phyloP scores from a whole-genome alignment of 495 filamentous ascomycete genomes.

The Tirmania nivea region DNA sequence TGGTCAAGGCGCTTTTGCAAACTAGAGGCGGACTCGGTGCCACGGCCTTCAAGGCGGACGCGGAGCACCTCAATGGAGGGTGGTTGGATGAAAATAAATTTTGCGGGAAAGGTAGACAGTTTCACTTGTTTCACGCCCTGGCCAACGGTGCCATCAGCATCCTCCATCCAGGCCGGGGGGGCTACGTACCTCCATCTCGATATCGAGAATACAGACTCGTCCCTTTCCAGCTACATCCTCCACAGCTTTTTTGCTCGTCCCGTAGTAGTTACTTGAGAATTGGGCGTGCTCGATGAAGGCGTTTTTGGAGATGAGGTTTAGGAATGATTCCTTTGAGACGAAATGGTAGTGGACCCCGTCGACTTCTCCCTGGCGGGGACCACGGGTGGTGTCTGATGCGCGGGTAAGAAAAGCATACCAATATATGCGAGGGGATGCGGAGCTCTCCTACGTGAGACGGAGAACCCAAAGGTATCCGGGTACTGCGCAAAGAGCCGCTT shows the following conservation, averaged over 20 bases:
- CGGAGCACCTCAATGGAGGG: conserved; percentile 57
- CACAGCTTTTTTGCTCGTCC: conserved; percentile 58
- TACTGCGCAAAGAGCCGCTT: conserved; percentile 44
- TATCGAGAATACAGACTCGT: conserved; percentile 51
- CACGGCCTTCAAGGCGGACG: conserved; percentile 52
- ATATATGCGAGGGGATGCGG: neutral
- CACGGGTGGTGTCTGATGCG: conserved; percentile 45
- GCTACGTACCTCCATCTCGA: conserved; percentile 60
- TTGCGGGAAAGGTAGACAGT: conserved; percentile 46
- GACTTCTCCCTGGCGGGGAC: conserved; percentile 52
- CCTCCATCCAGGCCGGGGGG: neutral
- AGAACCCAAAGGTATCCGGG: conserved; percentile 59
- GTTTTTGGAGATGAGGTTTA: conserved; percentile 39
- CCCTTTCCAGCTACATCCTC: conserved; percentile 48
- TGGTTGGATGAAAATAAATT: conserved; percentile 70
- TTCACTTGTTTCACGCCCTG: conserved; percentile 82
- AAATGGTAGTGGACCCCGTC: conserved; percentile 71
- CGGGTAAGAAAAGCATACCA: too few relatives aligned
- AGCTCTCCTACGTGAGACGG: conserved; percentile 35
- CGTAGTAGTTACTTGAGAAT: conserved; percentile 77
- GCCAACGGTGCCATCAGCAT: conserved; percentile 7
- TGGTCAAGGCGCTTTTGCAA: conserved; percentile 54
- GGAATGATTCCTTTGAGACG: conserved; percentile 44
- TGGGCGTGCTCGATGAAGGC: conserved; percentile 78
- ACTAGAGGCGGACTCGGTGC: conserved; percentile 61